Evolutionary conservation across 129 eudicot genomes (phyloP), one percentile per base, ranked within the genome.

Genomic region (Logfia minima): DNA sequence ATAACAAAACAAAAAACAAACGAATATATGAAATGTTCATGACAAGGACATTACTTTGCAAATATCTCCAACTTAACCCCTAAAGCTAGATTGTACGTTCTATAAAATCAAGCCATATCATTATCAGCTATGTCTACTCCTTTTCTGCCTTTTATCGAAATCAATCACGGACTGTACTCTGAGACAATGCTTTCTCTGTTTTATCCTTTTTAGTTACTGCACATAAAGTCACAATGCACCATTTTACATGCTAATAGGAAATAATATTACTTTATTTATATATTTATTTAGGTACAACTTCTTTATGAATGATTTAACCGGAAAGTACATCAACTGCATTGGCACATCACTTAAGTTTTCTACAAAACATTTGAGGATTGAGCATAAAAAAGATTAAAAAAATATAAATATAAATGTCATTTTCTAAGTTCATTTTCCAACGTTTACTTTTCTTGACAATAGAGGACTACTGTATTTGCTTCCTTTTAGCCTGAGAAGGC

Each of bases 131-230:
- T 37, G n/a, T 0, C 16, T 4, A 19, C 26, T 19, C 24, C 70
- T 32, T 29, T n/a, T 66, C 32, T 68, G 31, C 72, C 32, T 68
- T 37, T 34, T 66, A 34, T n/a, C 9, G 1, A 66, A 34, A 18
- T 35, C 51, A 66, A 35, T 68, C 72, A 68, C 72, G 53, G 55
- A 68, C 72, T 37, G 22, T 48, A 14, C 55, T 48, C n/a, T 14
- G 2, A 48, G 0, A 48, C 17, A 48, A 14, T 48, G 55, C 18
- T 9, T 37, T 45, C n/a, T 13, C 55, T 48, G 55, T 14, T 14
- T 48, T 48, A 13, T 18, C 55, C 55, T 48, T 48, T 13, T 48
- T 48, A 13, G 53, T 13, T 14, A 18, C 55, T 48, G 14, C 55
- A 13, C n/a, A 48, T 9, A 37, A 37, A 59, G 5, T 59, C 64